A percentile compares a stretch with the other conserved stretches of the same genome.
Evolutionary conservation across 495 filamentous ascomycete species (phyloP).

Genomic region (Viridothelium virens): DNA sequence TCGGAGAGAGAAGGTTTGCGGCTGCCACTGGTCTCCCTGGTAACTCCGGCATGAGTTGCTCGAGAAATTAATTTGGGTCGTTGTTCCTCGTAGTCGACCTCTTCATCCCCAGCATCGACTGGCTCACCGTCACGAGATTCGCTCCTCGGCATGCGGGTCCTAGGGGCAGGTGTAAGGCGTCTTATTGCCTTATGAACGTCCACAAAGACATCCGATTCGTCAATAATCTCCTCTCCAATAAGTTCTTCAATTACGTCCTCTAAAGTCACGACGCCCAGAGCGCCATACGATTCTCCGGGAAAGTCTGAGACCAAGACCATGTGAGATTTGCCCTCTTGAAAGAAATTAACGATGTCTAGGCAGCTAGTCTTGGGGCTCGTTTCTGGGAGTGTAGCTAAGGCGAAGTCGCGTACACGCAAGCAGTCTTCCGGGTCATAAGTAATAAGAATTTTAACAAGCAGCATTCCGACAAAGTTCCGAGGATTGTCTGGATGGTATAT

Average conservation of each 20-base stretch:
- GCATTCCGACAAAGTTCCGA: constrained; percentile 90
- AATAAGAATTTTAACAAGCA: constrained; percentile 95
- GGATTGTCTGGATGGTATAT: constrained; percentile 80
- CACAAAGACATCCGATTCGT: constrained; percentile 92
- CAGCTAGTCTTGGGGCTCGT: constrained; percentile 92
- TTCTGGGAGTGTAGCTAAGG: constrained; percentile 87
- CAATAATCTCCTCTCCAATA: constrained; percentile 78
- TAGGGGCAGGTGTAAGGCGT: constrained; percentile 61
- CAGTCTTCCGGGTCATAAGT: constrained; percentile 95
- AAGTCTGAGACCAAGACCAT: constrained; percentile 94
- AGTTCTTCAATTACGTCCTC: constrained; percentile 98
- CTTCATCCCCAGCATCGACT: constrained; percentile 13
- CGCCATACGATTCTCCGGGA: constrained; percentile 81
- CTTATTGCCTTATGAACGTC: constrained; percentile 96
- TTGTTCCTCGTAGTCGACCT: constrained; percentile 25
- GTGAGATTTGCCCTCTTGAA: constrained; percentile 97
- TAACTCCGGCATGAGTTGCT: background rate
- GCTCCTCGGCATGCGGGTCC: constrained; percentile 52
- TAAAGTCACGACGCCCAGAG: constrained; percentile 85
- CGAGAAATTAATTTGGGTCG: constrained; percentile 35
- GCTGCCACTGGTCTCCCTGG: background rate
- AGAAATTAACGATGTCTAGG: constrained; percentile 97
- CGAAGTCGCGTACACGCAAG: constrained; percentile 76
- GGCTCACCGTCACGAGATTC: constrained; percentile 38
- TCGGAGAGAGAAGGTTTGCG: constrained; percentile 18